Percentiles rank a stretch among this genome's conserved stretches.
phyloP scores from a whole-genome alignment of 177 flowering plant species.

The Vitis hybrid region DNA sequence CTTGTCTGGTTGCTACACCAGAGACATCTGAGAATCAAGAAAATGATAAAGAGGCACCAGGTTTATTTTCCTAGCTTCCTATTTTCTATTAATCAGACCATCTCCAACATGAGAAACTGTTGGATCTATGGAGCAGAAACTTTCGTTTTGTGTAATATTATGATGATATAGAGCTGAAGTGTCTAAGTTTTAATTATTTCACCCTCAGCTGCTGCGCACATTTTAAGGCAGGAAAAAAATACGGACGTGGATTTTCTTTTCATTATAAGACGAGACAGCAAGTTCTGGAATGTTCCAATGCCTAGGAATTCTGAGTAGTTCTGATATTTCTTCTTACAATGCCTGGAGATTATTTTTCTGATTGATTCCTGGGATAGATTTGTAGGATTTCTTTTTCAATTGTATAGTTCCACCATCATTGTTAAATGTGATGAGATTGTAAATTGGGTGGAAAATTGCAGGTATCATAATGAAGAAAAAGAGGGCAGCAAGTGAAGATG shows the following conservation, averaged over 20 bases:
- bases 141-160: not conserved
- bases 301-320: too few species aligned
- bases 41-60: conserved; percentile 28
- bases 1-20: conserved; percentile 20
- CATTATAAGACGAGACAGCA: too few species aligned
- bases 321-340: too few species aligned
- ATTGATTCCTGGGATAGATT: not conserved
- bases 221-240: too few species aligned
- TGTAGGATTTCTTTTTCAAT: not conserved
- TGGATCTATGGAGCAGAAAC: not conserved
- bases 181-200: too few species aligned
- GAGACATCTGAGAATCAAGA: conserved; percentile 19
- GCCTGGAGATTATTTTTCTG: not conserved
- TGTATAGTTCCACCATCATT: not conserved
- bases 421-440: not conserved
- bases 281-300: too few species aligned
- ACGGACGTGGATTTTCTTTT: too few species aligned
- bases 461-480: conserved; percentile 31
- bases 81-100: not conserved
- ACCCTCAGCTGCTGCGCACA: too few species aligned
- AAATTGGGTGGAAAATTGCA: conserved; percentile 20
- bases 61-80: conserved; percentile 17
- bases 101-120: not conserved
- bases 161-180: not conserved
- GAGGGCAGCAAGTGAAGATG: conserved; percentile 41